phyloP scores from a whole-genome alignment of 106 monocot species.

The Apostasia ramifera region DNA sequence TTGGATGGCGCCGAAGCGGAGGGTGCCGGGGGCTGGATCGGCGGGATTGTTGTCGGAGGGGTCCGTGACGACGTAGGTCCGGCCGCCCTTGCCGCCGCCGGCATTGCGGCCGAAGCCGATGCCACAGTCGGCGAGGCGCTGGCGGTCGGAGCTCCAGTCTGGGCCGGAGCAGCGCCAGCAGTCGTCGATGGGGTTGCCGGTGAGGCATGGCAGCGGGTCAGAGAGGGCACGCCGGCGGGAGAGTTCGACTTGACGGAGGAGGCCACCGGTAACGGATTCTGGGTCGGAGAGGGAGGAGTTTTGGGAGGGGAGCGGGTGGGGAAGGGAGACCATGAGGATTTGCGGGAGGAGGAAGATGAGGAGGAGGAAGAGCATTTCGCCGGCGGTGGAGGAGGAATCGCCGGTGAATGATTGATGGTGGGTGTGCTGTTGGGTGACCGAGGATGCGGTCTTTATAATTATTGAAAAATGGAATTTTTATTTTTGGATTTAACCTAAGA shows the following conservation, averaged over 20 bases:
- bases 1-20: constrained; percentile 62
- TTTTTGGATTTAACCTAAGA: neutral
- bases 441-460: neutral
- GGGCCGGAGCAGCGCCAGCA: constrained; percentile 68
- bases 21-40: constrained; percentile 55
- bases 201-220: constrained; percentile 23
- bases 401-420: too few species aligned
- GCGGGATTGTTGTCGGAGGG: constrained; percentile 46
- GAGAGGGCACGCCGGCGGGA: constrained; percentile 10
- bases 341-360: neutral
- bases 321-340: neutral
- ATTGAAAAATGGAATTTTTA: neutral
- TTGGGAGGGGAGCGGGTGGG: constrained; percentile 1
- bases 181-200: constrained; percentile 83
- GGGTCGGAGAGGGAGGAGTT: constrained; percentile 14
- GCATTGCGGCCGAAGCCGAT: constrained; percentile 69
- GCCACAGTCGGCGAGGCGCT: constrained; percentile 68
- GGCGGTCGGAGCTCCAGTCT: constrained; percentile 52
- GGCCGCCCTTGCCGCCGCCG: constrained; percentile 56
- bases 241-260: constrained; percentile 5
- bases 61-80: constrained; percentile 56
- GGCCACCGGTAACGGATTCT: constrained; percentile 11
- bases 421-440: neutral
- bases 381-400: neutral
- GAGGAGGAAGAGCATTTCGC: neutral